Evolutionary conservation across 108 stramenopile genomes (phyloP), one percentile per base, ranked within the genome.

Genomic region (Pseudonitzschia multiseries): DNA sequence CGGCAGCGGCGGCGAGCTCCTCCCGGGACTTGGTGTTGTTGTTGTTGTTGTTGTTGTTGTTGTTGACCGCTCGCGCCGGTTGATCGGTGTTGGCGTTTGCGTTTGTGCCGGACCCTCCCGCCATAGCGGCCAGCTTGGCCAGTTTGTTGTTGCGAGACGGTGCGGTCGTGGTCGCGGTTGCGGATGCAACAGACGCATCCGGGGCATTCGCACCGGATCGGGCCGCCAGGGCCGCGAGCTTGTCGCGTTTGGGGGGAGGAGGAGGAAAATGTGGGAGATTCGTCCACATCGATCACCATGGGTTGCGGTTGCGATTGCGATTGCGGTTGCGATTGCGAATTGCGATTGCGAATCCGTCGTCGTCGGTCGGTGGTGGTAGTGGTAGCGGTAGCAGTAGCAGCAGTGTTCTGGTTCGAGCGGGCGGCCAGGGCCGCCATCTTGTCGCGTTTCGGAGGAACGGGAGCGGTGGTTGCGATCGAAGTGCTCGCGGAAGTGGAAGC

Each of bases 391-490:
- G 42, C 42, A 10, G 42, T 10, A 42, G 6, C 42, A 10, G 42
- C 42, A 18, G 54, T 53, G 65, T 14, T 57, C 21, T 59, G 15
- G 2, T 40, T 62, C 27, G 32, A 65, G 26, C 75, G 36, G 6
- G 78, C 51, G 42, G 78, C 72, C 46, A 79, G 20, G 22, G 78
- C 78, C 8, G 78, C 78, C n/a, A 79, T 22, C 68, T 79, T 79
- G 60, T 79, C 78, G 0, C 78, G 71, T 27, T 57, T 51, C 0
- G 78, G 78, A 27, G 75, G 51, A 24, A 5, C 8, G 4, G 42
- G 33, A 24, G 52, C 36, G 18, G 26, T 13, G 8, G 62, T 29
- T 52, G 63, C 18, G 0, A 32, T 28, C 21, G 72, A n/a, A 36
- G 46, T 26, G 24, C 31, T 2, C 28, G 18, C n/a, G n/a, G n/a